Conservation (phyloP, 129 eudicot species). For the Artemisia tridentata region DNA sequence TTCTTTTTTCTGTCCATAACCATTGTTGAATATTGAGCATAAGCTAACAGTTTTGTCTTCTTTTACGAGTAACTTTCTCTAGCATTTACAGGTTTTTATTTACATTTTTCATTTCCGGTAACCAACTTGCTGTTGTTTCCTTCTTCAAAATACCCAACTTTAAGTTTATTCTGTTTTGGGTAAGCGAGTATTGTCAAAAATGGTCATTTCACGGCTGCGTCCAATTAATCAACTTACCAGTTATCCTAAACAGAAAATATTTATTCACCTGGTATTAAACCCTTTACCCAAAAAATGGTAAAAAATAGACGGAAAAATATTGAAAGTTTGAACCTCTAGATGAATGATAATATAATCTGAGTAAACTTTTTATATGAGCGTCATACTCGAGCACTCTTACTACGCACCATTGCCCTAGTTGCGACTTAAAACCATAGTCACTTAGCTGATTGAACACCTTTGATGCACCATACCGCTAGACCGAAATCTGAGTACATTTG, state of each 20-base stretch:
- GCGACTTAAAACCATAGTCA: no score
- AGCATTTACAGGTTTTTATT: not conserved
- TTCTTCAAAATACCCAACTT: not conserved
- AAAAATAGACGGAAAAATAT: not conserved
- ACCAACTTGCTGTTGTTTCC: not conserved
- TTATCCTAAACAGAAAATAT: not conserved
- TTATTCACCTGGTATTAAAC: no score
- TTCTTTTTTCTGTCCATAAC: not conserved
- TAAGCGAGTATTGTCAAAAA: not conserved
- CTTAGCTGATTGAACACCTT: no score
- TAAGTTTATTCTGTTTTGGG: not conserved
- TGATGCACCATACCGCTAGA: not conserved
- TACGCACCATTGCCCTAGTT: no score
- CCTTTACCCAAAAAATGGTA: no score
- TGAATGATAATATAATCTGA: no score
- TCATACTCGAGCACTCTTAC: no score
- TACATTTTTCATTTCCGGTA: not conserved
- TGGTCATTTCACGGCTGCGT: not conserved
- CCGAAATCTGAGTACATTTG: not conserved
- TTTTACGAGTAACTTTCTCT: not conserved
- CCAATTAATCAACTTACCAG: not conserved
- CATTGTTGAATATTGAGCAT: not conserved
- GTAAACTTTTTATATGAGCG: no score
- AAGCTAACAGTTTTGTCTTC: not conserved
- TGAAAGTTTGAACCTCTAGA: no score